Conservation (phyloP, 2,329 filamentous ascomycete genomes). For the Alternaria longipes region DNA sequence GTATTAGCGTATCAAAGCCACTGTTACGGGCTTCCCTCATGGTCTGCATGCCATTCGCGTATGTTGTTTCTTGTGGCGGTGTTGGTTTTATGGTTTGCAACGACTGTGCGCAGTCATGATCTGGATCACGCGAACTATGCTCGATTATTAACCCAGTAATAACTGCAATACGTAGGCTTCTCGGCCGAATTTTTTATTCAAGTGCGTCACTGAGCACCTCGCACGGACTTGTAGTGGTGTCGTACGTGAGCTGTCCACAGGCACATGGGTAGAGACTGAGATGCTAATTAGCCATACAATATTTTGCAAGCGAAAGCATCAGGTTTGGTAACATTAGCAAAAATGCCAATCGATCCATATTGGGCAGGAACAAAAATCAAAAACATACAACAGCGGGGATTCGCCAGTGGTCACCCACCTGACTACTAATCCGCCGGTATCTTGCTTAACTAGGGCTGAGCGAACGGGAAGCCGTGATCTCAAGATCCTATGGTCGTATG, state of each 20-base stretch:
- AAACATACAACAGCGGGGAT: slow-evolving; percentile 17
- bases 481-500: slow-evolving; percentile 13
- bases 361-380: not conserved
- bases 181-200: not conserved
- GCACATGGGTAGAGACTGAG: not conserved
- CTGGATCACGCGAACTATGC: not conserved
- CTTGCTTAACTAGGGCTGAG: slow-evolving; percentile 6
- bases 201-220: not conserved
- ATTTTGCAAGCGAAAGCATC: not conserved
- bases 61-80: not conserved
- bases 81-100: not conserved
- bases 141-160: not conserved
- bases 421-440: slow-evolving; percentile 10
- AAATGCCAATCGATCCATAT: not conserved
- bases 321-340: not conserved
- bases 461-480: slow-evolving; percentile 7
- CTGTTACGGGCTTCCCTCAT: not conserved
- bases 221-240: not conserved
- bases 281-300: not conserved
- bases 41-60: not conserved
- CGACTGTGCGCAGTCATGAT: not conserved
- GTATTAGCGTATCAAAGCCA: not conserved
- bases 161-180: not conserved
- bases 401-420: slow-evolving; percentile 6
- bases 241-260: not conserved